A percentile compares a stretch with the other conserved stretches of the same genome.
These are phyloP conservation scores for Solanum sitiens DNA, from an alignment of 257 asterid genomes.

Conservation along the genomic window DNA sequence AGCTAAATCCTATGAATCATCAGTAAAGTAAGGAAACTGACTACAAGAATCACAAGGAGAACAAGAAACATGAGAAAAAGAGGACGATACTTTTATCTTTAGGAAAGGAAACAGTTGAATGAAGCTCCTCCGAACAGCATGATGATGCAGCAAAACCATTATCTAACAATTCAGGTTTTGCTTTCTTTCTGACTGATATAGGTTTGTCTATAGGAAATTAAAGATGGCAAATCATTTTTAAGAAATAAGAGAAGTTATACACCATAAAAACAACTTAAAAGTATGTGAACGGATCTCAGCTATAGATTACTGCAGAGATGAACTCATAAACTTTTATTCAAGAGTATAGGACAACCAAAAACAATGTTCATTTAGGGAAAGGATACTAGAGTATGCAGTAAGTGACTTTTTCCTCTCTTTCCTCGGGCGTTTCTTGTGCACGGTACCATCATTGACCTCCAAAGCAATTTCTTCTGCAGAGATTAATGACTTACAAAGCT, in stretches of 20 bases:
- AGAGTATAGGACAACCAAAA: not conserved
- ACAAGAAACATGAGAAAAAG: not conserved
- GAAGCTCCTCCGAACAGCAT: slow-evolving; percentile 20
- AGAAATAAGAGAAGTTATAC: not conserved
- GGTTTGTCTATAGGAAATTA: slow-evolving; percentile 51
- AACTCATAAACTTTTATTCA: not conserved
- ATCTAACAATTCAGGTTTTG: slow-evolving; percentile 19
- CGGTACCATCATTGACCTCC: slow-evolving; percentile 36
- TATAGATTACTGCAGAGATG: not conserved
- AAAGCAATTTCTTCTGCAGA: slow-evolving; percentile 21
- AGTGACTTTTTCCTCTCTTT: slow-evolving; percentile 62
- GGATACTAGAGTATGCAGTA: slow-evolving; percentile 64
- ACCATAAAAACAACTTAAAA: not conserved
- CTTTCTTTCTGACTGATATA: slow-evolving; percentile 28
- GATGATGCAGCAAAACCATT: slow-evolving; percentile 34
- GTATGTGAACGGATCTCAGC: not conserved
- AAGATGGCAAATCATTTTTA: slow-evolving; percentile 18
- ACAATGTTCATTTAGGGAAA: slow-evolving; percentile 14
- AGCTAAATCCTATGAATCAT: not conserved
- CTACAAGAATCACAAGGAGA: not conserved
- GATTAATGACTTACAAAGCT: slow-evolving; percentile 46
- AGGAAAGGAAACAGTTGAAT: slow-evolving; percentile 17
- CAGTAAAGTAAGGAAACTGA: not conserved
- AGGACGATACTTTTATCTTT: slow-evolving; percentile 39
- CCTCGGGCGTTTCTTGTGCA: slow-evolving; percentile 56